Evolutionary conservation across 306 rosid species (phyloP).

Genomic region (Gastrolobium villosum): DNA sequence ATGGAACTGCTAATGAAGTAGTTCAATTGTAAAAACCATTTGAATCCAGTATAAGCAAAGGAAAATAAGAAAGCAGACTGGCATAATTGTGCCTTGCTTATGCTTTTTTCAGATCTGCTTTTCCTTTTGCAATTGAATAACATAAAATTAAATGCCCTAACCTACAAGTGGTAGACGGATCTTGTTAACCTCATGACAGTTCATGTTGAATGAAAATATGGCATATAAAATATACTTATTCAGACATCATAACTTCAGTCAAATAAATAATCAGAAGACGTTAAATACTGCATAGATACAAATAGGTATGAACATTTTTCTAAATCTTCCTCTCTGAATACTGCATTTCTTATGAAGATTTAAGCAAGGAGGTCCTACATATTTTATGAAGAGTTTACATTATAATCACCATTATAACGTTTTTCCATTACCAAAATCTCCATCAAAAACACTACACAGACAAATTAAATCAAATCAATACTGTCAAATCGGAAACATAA

Average conservation of each 20-base stretch:
- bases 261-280: neutral
- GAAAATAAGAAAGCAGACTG: too few relatives aligned
- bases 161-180: neutral
- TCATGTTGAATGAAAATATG: neutral
- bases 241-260: neutral
- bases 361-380: neutral
- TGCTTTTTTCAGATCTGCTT: neutral
- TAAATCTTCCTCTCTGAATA: neutral
- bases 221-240: neutral
- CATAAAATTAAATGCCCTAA: neutral
- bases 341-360: neutral
- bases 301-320: neutral
- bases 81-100: too few relatives aligned
- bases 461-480: neutral
- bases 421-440: conserved; percentile 6
- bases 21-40: neutral
- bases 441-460: neutral
- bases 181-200: conserved; percentile 3
- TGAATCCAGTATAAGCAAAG: too few relatives aligned
- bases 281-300: conserved; percentile 4
- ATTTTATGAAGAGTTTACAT: conserved; percentile 4
- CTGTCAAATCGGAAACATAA: neutral
- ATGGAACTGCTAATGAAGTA: neutral
- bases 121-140: neutral
- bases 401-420: neutral